phyloP scores from a whole-genome alignment of 129 eudicot species.

The Artemisia annua region DNA sequence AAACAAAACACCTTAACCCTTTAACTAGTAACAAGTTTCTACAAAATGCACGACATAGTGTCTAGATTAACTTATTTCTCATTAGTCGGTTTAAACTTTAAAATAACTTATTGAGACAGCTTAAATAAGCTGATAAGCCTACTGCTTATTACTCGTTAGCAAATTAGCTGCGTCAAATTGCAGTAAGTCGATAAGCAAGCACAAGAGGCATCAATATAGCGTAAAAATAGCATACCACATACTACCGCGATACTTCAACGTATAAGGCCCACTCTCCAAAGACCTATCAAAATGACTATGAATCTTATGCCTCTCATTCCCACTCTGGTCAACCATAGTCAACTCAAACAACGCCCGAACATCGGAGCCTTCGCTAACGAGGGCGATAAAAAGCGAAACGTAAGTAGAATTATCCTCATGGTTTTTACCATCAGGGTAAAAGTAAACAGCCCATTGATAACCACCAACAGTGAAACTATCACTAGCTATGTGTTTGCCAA shows the following conservation, averaged over 20 bases:
- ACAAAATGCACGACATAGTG: too few species aligned
- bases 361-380: conserved; percentile 84
- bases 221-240: conserved; percentile 34
- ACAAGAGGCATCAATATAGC: too few species aligned
- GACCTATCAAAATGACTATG: conserved; percentile 90
- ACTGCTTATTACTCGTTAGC: too few species aligned
- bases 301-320: conserved; percentile 74
- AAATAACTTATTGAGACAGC: too few species aligned
- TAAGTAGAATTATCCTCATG: conserved; percentile 76
- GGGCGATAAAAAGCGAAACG: conserved; percentile 76
- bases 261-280: conserved; percentile 79
- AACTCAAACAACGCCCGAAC: conserved; percentile 84
- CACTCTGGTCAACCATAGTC: conserved; percentile 78
- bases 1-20: too few species aligned
- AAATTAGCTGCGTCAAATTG: too few species aligned
- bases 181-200: too few species aligned
- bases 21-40: too few species aligned
- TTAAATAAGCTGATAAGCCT: too few species aligned
- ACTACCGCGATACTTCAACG: conserved; percentile 80
- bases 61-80: too few species aligned
- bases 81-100: too few species aligned
- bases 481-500: conserved; percentile 82
- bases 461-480: conserved; percentile 85
- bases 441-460: conserved; percentile 78
- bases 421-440: conserved; percentile 82